A percentile compares a stretch with the other conserved stretches of the same genome.
These are phyloP conservation scores for Cercospora sp. DNA, from an alignment of 2,329 filamentous ascomycete species.

Conservation along the genomic window DNA sequence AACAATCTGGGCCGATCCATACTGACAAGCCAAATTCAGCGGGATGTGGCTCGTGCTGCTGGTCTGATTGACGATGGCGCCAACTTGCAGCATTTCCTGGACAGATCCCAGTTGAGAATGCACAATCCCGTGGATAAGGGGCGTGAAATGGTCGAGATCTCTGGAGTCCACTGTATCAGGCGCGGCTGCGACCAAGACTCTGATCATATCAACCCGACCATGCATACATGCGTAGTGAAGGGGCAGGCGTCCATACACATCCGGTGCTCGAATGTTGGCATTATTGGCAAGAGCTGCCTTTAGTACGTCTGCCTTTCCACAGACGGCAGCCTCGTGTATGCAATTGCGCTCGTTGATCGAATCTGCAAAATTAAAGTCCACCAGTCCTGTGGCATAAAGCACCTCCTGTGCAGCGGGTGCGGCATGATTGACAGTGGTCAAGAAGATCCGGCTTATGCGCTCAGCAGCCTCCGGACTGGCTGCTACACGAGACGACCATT, in stretches of 20 bases:
- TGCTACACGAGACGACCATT: slow-evolving; percentile 73
- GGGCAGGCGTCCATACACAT: slow-evolving; percentile 92
- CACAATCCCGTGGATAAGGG: slow-evolving; percentile 91
- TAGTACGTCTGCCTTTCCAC: slow-evolving; percentile 78
- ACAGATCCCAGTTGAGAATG: slow-evolving; percentile 81
- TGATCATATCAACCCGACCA: slow-evolving; percentile 66
- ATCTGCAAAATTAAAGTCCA: slow-evolving; percentile 91
- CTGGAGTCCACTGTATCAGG: slow-evolving; percentile 78
- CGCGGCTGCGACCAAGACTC: slow-evolving; percentile 45
- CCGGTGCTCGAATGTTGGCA: slow-evolving; percentile 76
- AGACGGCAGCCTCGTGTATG: slow-evolving; percentile 94
- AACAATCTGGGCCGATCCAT: slow-evolving; percentile 82
- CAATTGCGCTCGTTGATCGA: slow-evolving; percentile 98
- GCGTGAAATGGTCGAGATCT: slow-evolving; percentile 97
- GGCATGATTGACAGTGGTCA: slow-evolving; percentile 84
- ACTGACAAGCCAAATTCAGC: slow-evolving; percentile 90
- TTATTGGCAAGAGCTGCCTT: slow-evolving; percentile 70
- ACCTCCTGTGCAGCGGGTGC: slow-evolving; percentile 72
- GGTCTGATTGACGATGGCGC: slow-evolving; percentile 80
- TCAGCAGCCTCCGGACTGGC: slow-evolving; percentile 65
- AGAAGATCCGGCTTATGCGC: slow-evolving; percentile 83
- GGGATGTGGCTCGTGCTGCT: slow-evolving; percentile 91
- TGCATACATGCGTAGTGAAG: slow-evolving; percentile 97
- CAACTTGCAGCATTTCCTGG: slow-evolving; percentile 70
- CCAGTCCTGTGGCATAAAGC: slow-evolving; percentile 75